Base-by-base conservation (phyloP, 768 basidiomycete genomes). In the Collybiopsis luxurians region DNA sequence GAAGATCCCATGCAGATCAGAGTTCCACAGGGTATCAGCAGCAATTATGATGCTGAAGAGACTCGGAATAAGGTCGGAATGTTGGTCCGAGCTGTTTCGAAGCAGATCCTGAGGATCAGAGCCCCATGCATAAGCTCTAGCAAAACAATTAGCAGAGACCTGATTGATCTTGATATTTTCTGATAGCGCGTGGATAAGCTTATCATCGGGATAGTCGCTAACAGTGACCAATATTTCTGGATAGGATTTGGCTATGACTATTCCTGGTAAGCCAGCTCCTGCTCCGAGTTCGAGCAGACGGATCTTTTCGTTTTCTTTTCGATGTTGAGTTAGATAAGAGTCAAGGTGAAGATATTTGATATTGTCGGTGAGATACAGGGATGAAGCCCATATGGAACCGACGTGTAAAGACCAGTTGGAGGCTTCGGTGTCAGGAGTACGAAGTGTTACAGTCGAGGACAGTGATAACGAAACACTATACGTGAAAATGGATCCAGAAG, bases 21-120 rank as follows among this genome's bases (percentile, higher is more conserved):
- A 68, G 64, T 90, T 88, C 90, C 89, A 92, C 1, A 92, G 70
- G 28, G 89, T 90, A 64, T 92, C 90, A 12, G 89, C 85, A 0
- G 89, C 87, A 23, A 90, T 59, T 30, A 92, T 71, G 39, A 89
- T 58, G 63, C 92, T 88, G 66, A 88, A 87, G 15, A 73, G 70
- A 15, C 7, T 13, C 19, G 34, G 19, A 36, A 3, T 28, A 23
- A 13, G 27, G 45, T 47, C 30, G 44, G 36, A 2, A 42, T 17
- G n/a, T 21, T 7, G 34, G 12, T 11, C 27, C 17, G 13, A n/a
- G n/a, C 31, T 53, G 34, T 53, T 60, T 26, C 56, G 60, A 6
- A 71, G 58, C 13, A 73, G 53, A 2, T 65, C 26, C 0, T 74
- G 62, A 9, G 79, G 64, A 61, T 84, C 81, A 5, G 79, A 69